Evolutionary conservation across 2,329 filamentous ascomycete species (phyloP).

Genomic region (Fusarium nygamai): DNA sequence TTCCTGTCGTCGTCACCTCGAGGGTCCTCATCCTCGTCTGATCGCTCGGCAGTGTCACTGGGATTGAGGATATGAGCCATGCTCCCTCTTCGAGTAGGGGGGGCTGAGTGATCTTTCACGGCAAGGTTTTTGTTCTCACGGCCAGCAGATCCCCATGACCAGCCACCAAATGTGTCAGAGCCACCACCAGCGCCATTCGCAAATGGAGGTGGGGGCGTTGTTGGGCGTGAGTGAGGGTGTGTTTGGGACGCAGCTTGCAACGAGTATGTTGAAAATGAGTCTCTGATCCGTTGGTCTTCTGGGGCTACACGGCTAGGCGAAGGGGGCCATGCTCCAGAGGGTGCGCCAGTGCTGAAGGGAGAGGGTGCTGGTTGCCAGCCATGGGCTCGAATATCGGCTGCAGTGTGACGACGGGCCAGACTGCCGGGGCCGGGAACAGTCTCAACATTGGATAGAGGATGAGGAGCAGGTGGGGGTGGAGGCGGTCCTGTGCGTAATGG

Average conservation of each 20-base stretch:
- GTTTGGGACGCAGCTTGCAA: slow-evolving; percentile 55
- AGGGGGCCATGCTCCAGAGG: slow-evolving; percentile 63
- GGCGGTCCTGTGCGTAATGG: slow-evolving; percentile 76
- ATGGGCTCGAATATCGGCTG: slow-evolving; percentile 92
- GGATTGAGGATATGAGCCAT: slow-evolving; percentile 73
- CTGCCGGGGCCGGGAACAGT: slow-evolving; percentile 73
- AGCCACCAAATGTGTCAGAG: slow-evolving; percentile 61
- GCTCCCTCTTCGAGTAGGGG: slow-evolving; percentile 66
- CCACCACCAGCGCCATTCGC: slow-evolving; percentile 54
- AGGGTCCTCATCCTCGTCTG: slow-evolving; percentile 65
- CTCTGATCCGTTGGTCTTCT: slow-evolving; percentile 66
- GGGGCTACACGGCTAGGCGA: slow-evolving; percentile 61
- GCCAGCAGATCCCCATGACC: slow-evolving; percentile 65
- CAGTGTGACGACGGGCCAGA: slow-evolving; percentile 86
- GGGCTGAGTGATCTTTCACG: slow-evolving; percentile 65
- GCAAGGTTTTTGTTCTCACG: slow-evolving; percentile 62
- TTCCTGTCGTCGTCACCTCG: slow-evolving; percentile 69
- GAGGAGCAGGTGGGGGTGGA: slow-evolving; percentile 71
- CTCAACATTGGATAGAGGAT: slow-evolving; percentile 71
- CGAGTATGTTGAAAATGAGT: slow-evolving; percentile 67
- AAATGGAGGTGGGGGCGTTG: slow-evolving; percentile 62
- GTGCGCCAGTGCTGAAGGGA: slow-evolving; percentile 69
- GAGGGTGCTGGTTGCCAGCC: slow-evolving; percentile 75
- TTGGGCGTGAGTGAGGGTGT: slow-evolving; percentile 62
- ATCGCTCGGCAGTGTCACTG: slow-evolving; percentile 64